Base-by-base conservation (phyloP, 495 filamentous ascomycete genomes). In the Lasiosphaeria ovina region DNA sequence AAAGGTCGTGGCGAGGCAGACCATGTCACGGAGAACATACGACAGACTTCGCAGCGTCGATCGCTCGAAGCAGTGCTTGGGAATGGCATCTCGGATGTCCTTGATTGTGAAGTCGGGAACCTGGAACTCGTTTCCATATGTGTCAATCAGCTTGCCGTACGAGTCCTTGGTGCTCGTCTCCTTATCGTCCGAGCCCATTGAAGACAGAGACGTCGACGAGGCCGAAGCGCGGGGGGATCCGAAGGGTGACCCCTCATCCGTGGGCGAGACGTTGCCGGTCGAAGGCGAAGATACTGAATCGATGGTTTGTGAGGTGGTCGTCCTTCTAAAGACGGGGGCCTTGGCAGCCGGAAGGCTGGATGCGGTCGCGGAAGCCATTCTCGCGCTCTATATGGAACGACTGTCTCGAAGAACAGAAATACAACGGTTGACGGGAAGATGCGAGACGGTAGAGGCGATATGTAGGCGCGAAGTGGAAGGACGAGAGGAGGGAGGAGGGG, bases 201-300 rank as follows among this genome's bases (percentile, higher is more conserved):
- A 97, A 35, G 93, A 97, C 54, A 97, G 83, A 3, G 93, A 97
- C 5, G 94, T 95, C 24, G 89, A 89, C 8, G 93, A 97, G 17
- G 90, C 84, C 10, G 91, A 95, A 42, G 84, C 85, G 38, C 82
- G 80, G 55, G 92, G 91, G 55, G 86, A 88, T 66, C 87, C 83
- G 47, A 80, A 24, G 1, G 24, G 24, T 24, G 24, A 24, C 24
- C 24, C 24, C 24, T 24, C 24, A 24, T 24, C 24, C 24, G 24
- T 70, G 6, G 88, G 88, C 10, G 90, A 91, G 42, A 78, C 82
- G 40, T 84, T 77, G 49, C 83, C 82, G 4, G 80, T 88, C 44
- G 84, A 78, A 4, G 81, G 75, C 3, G 89, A 88, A 35, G 87
- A 87, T 51, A 75, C 74, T 35, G 76, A 74, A 58, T 79, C 77